These are phyloP conservation scores for Annulohypoxylon nitens DNA, from an alignment of 495 filamentous ascomycete genomes.

Conservation along the genomic window DNA sequence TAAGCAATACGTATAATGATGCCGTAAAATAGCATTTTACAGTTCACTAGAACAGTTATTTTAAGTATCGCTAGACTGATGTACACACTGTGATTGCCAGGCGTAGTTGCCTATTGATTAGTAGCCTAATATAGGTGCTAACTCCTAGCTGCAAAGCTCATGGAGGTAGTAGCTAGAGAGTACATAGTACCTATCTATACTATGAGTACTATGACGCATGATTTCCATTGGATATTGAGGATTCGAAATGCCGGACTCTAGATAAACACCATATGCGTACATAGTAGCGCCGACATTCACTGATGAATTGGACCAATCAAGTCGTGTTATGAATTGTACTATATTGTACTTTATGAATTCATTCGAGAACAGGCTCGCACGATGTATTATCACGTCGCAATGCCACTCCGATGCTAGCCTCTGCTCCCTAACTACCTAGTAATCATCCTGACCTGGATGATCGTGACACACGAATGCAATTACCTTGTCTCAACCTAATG, in stretches of 20 bases:
- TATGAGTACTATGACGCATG: no score
- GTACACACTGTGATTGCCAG: no score
- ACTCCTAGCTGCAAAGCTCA: no score
- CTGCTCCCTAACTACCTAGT: slow-evolving; percentile 8
- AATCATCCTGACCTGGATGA: slow-evolving; percentile 23
- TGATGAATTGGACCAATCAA: neutral
- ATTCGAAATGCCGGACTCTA: neutral
- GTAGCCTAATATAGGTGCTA: no score
- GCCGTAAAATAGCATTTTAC: no score
- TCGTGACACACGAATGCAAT: slow-evolving; percentile 30
- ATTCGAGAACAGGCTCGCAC: slow-evolving; percentile 14
- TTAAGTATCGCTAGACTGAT: no score
- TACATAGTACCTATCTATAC: no score
- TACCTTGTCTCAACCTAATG: slow-evolving; percentile 23
- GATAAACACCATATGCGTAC: neutral
- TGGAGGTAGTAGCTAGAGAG: no score
- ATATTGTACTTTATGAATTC: slow-evolving; percentile 11
- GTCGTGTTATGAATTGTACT: neutral
- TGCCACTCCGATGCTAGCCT: slow-evolving; percentile 14
- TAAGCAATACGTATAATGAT: neutral
- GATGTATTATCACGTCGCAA: slow-evolving; percentile 32
- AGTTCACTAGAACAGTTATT: no score
- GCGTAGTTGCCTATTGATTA: no score
- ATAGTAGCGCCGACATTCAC: neutral
- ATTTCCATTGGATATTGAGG: no score